A percentile compares a stretch with the other conserved stretches of the same genome.
Conservation (phyloP, 768 basidiomycete species). For the Galerina marginata region DNA sequence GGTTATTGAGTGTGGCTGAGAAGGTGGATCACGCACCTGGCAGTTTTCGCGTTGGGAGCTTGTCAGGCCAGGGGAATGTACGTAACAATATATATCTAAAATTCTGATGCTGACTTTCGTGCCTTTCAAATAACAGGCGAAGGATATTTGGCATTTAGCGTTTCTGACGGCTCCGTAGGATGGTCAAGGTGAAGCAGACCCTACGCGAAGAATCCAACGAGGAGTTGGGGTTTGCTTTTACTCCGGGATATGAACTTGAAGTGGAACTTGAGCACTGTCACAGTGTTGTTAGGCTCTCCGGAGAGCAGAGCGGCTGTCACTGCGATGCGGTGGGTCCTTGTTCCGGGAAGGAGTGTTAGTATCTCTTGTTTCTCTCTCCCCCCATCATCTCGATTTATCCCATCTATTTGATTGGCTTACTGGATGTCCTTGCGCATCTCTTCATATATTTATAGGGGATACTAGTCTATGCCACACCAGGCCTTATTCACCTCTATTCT, state of each 20-base stretch:
- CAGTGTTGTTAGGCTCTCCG: constrained; percentile 33
- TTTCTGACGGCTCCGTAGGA: constrained; percentile 62
- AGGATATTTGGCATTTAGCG: constrained; percentile 61
- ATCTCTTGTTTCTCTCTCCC: background rate
- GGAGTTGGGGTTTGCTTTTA: constrained; percentile 29
- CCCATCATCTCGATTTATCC: background rate
- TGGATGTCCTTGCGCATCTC: constrained; percentile 41
- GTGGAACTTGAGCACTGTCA: constrained; percentile 34
- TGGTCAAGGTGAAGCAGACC: constrained; percentile 58
- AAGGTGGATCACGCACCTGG: constrained; percentile 69
- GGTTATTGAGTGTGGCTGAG: constrained; percentile 50
- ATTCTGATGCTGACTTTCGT: background rate
- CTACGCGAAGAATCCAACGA: constrained; percentile 32
- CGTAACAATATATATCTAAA: background rate
- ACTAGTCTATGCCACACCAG: constrained; percentile 65
- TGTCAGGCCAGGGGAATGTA: constrained; percentile 44
- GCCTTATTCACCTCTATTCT: constrained; percentile 64
- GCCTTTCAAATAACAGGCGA: constrained; percentile 45
- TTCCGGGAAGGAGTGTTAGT: constrained; percentile 44
- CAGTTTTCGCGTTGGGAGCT: constrained; percentile 65
- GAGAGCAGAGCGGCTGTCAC: constrained; percentile 51
- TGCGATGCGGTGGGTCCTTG: constrained; percentile 61
- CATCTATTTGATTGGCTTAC: background rate
- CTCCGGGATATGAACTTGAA: constrained; percentile 39
- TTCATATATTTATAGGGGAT: constrained; percentile 28